A percentile compares a stretch with the other conserved stretches of the same genome.
Evolutionary conservation across 305 asterid genomes (phyloP).

Genomic region (Andrographis paniculata): DNA sequence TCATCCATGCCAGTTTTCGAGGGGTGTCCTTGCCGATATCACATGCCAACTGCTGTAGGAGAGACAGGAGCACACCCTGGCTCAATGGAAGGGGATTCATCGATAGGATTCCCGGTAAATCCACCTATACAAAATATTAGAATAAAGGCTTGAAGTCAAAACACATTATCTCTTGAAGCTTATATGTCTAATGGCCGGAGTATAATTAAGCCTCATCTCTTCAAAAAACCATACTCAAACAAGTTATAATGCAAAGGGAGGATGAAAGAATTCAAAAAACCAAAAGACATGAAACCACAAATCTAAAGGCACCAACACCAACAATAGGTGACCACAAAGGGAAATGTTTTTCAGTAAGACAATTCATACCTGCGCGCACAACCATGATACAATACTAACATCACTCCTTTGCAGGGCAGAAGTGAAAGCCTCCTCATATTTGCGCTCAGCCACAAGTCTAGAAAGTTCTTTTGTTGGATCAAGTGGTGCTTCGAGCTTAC

Average conservation of each 20-base stretch:
- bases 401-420: conserved; percentile 77
- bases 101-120: conserved; percentile 50
- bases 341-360: too few relatives aligned
- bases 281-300: too few relatives aligned
- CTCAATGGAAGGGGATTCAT: conserved; percentile 72
- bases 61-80: conserved; percentile 94
- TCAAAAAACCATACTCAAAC: too few relatives aligned
- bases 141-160: not conserved
- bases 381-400: conserved; percentile 67
- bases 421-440: conserved; percentile 77
- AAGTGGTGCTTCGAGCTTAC: conserved; percentile 63
- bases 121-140: conserved; percentile 45
- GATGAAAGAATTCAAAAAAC: too few relatives aligned
- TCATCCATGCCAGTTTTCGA: conserved; percentile 78
- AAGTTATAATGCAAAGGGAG: too few relatives aligned
- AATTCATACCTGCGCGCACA: conserved; percentile 68
- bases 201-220: too few relatives aligned
- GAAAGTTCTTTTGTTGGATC: conserved; percentile 87
- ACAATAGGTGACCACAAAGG: too few relatives aligned
- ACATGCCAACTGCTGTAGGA: conserved; percentile 82
- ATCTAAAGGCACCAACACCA: too few relatives aligned
- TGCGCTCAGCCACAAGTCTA: conserved; percentile 54
- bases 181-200: too few relatives aligned
- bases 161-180: not conserved
- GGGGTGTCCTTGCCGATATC: conserved; percentile 56